Base-by-base conservation (phyloP, 2,329 filamentous ascomycete genomes). In the Fusarium duplospermum region DNA sequence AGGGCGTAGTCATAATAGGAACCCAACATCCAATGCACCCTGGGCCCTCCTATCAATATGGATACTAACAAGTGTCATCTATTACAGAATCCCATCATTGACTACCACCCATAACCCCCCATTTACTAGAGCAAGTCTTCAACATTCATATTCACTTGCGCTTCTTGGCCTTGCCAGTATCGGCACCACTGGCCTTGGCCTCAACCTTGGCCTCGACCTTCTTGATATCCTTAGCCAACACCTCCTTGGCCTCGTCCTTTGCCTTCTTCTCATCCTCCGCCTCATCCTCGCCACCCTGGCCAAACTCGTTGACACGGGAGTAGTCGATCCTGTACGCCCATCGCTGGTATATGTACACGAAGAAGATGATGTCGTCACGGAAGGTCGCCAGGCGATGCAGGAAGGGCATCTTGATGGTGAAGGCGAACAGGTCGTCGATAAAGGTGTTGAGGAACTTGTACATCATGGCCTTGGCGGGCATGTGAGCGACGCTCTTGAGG, bases 361-460 rank as follows among this genome's bases (percentile, higher is more conserved):
- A 99, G 88, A 99, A 99, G 81, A 99, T 98, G 75, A 99, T 88
- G 80, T 99, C 96, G 82, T 99, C 96, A 70, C 96, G 89, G 73
- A 99, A 89, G 0, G 96, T 98, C 1, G 96, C 95, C 60, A 99
- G 87, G 18, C 96, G 91, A 83, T 99, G 96, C 61, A 99, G 88
- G 72, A 95, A 91, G 1, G 96, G 96, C 96, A 99, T 99, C 86
- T 98, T 98, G 87, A 99, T 98, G 42, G 96, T 99, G 80, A 98
- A 99, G 3, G 96, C 96, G 81, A 99, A 99, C 35, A 99, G 87
- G 81, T 99, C 96, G 83, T 99, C 96, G 82, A 99, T 98, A 83
- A 99, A 99, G 6, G 96, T 98, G 86, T 98, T 98, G 75, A 98
- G 87, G 85, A 98, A 98, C 86, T 98, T 98, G 89, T 98, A 98